Conservation (phyloP, 805 yeast genomes). For the Candida tibetensis region DNA sequence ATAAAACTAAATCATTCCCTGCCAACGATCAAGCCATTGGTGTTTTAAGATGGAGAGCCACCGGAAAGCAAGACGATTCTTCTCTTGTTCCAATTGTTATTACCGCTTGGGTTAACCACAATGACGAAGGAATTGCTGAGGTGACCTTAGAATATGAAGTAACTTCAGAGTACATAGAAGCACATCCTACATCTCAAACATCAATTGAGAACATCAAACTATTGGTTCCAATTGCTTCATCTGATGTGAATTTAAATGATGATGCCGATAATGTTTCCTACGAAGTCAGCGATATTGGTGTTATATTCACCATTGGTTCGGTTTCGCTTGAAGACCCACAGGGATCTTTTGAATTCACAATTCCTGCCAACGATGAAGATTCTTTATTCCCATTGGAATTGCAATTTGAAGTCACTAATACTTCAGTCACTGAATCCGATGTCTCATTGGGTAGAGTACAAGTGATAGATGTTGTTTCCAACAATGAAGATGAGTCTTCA, state of each 20-base stretch:
- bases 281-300: conserved; percentile 64
- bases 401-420: conserved; percentile 50
- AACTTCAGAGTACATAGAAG: conserved; percentile 36
- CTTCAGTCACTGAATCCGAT: conserved; percentile 39
- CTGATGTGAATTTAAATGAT: conserved; percentile 49
- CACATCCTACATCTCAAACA: conserved; percentile 31
- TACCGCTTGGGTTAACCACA: conserved; percentile 79
- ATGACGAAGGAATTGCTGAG: conserved; percentile 58
- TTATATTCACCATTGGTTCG: conserved; percentile 59
- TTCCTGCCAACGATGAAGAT: conserved; percentile 76
- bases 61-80: conserved; percentile 55
- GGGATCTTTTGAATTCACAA: conserved; percentile 78
- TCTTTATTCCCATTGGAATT: conserved; percentile 85
- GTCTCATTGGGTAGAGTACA: conserved; percentile 62
- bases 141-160: conserved; percentile 90
- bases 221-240: conserved; percentile 65
- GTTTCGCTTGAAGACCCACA: conserved; percentile 51
- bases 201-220: conserved; percentile 52
- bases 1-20: conserved; percentile 79
- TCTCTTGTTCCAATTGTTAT: conserved; percentile 58
- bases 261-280: conserved; percentile 51
- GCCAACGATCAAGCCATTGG: conserved; percentile 87
- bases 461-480: conserved; percentile 56
- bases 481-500: conserved; percentile 49
- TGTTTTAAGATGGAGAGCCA: conserved; percentile 88